Base-by-base conservation (phyloP, 2,329 filamentous ascomycete species). In the Meredithiella fracta region DNA sequence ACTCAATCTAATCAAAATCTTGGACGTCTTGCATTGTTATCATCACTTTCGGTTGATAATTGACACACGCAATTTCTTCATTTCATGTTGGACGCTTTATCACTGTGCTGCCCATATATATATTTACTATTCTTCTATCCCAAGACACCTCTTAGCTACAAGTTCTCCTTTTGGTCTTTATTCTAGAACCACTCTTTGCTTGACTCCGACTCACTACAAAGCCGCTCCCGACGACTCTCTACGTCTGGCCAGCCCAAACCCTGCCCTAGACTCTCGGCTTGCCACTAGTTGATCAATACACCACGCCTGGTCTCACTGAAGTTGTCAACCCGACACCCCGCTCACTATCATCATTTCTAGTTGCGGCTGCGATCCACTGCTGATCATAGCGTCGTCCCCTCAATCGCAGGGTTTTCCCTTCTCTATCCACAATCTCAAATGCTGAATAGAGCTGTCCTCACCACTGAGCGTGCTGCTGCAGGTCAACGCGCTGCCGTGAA, bases 111-210 rank as follows among this genome's bases (percentile, higher is more conserved):
- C 7, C n/a, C n/a, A 3, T n/a, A 49, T 49, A 23, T 5, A 34
- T 34, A 34, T n/a, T 42, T 42, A n/a, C 6, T 15, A 15, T 42
- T 15, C n/a, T n/a, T n/a, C n/a, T 20, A n/a, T n/a, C 5, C 38
- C 14, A 25, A 11, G 42, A 47, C 42, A 49, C 22, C 38, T 15
- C 6, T 42, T 42, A 5, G 6, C n/a, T 20, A 20, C 22, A 26
- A 9, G 8, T n/a, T 25, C 44, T 49, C 44, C 44, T 15, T 26
- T 49, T 49, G 44, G n/a, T 25, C 20, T 14, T 3, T 26, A 9
- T 49, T 49, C 44, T 49, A 49, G 22, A 49, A 49, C 23, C n/a
- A 25, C 3, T 49, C 44, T 49, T 49, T 49, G 44, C 25, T 22
- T 15, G n/a, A 49, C 44, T 11, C 44, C 9, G 44, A 49, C 44